These are phyloP conservation scores for Coemansia sp. DNA, from an alignment of 192 early-diverging fungal genomes.

Conservation along the genomic window DNA sequence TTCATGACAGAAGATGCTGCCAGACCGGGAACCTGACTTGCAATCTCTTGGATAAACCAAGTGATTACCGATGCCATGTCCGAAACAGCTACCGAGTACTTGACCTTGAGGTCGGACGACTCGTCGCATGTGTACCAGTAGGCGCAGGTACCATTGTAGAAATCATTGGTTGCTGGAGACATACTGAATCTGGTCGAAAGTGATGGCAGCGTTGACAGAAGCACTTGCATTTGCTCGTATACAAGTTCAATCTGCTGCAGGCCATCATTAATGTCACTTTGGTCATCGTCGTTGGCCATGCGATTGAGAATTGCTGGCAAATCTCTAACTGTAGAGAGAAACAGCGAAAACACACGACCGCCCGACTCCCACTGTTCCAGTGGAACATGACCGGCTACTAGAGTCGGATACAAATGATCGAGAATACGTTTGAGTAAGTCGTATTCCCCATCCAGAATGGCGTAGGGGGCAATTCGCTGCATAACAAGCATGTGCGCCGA, in stretches of 20 bases:
- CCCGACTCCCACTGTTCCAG: slow-evolving; percentile 26
- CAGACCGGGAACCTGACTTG: slow-evolving; percentile 1
- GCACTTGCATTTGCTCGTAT: no score
- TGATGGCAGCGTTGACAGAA: no score
- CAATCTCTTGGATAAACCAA: slow-evolving; percentile 22
- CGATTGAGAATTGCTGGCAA: slow-evolving; percentile 27
- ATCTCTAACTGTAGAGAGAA: slow-evolving; percentile 24
- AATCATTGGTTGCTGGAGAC: neutral
- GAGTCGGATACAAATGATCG: slow-evolving; percentile 27
- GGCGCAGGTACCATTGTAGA: slow-evolving; percentile 24
- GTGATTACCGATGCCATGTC: slow-evolving; percentile 41
- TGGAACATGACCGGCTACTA: neutral
- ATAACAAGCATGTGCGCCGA: slow-evolving; percentile 55
- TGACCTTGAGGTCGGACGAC: slow-evolving; percentile 28
- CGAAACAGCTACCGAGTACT: slow-evolving; percentile 35
- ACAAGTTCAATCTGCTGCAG: no score
- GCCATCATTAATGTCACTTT: no score
- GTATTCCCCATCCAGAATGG: slow-evolving; percentile 54
- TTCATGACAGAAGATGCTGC: slow-evolving; percentile 28
- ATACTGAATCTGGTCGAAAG: no score
- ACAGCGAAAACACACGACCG: no score
- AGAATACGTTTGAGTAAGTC: slow-evolving; percentile 35
- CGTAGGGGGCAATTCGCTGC: slow-evolving; percentile 56
- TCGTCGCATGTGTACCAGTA: slow-evolving; percentile 22
- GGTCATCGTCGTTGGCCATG: no score